Conservation (phyloP, 176 grass and related monocot genomes). For the Phoenix dactylifera region DNA sequence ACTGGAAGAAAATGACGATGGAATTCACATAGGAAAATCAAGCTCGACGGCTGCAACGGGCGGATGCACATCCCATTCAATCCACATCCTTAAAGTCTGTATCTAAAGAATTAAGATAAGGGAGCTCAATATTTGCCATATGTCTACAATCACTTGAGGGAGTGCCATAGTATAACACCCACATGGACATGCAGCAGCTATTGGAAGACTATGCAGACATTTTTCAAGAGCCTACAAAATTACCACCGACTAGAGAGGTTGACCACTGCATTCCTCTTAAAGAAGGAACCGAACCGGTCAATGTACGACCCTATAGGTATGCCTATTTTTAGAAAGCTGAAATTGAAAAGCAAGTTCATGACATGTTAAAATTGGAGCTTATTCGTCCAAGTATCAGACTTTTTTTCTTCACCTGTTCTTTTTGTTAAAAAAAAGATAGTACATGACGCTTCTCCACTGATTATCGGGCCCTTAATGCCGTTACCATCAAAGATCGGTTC, state of each 20-base stretch:
- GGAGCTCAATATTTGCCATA: no score
- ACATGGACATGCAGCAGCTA: neutral
- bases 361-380: neutral
- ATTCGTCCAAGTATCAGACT: neutral
- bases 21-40: no score
- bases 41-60: no score
- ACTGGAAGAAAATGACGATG: no score
- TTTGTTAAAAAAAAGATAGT: neutral
- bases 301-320: neutral
- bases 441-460: neutral
- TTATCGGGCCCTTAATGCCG: neutral
- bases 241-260: neutral
- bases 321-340: neutral
- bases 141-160: no score
- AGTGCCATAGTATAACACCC: no score
- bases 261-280: neutral
- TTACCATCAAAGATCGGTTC: neutral
- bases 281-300: neutral
- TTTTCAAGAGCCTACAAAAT: neutral
- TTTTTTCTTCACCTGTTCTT: neutral
- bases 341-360: neutral
- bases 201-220: neutral
- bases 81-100: no score
- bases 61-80: no score
- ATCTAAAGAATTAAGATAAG: no score